Base-by-base conservation (phyloP, 768 basidiomycete genomes). In the Paxillus rubicundulus region DNA sequence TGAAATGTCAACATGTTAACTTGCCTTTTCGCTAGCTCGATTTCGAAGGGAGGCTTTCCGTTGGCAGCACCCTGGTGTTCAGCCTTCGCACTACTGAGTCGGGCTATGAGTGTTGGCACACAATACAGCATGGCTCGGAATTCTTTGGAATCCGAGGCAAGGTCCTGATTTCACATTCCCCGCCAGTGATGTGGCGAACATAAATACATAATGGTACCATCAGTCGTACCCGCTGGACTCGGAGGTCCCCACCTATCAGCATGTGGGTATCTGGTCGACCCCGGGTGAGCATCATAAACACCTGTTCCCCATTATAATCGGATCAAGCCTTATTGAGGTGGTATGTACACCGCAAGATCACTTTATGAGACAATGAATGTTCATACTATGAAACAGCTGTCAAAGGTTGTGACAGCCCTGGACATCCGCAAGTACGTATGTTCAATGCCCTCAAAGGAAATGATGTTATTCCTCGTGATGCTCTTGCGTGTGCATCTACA, bases 281-380 rank as follows among this genome's bases (percentile, higher is more conserved):
- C 14, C 24, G 13, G 37, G 37, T 38, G 10, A 38, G 37, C 17
- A 38, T 18, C 17, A 38, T 18, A 18, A n/a, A 3, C 37, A 38
- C 1, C 37, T 17, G 2, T 38, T 32, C 21, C 10, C 41, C 51
- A 48, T 27, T 13, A 54, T 49, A 44, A 20, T 43, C 49, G 56
- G 60, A 61, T 50, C 60, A 40, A 41, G 27, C 49, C 12, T 13
- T 44, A 12, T 47, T 45, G 34, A 43, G 28, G 27, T 41, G 21
- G 18, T 36, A 20, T 43, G 18, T 36, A 20, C 46, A 24, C 48
- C 33, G 48, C 51, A 45, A 42, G 43, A 41, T 40, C 42, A 34
- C 32, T 13, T 5, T 37, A 27, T 40, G 38, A 39, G 27, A 48
- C 36, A 24, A 2, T 27, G 14, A 13, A 27, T 21, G 21, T 43